phyloP scores from a whole-genome alignment of 805 yeast species.

The Saccharomycopsis sp. region DNA sequence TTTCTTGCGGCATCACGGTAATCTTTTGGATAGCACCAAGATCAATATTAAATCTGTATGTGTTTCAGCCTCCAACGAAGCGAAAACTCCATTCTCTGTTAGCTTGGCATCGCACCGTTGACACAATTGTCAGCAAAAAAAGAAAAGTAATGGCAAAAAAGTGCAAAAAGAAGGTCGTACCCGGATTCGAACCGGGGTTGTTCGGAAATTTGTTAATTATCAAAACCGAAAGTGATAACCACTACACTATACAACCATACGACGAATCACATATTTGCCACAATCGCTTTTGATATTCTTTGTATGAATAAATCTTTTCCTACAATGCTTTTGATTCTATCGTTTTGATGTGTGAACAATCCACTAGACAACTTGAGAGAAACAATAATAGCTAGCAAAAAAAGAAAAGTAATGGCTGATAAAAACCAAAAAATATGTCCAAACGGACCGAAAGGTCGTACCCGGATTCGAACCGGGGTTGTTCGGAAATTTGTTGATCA shows the following conservation, averaged over 20 bases:
- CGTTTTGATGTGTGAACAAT: no score
- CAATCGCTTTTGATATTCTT: no score
- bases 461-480: conserved; percentile 88
- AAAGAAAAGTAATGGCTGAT: not conserved
- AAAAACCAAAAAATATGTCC: conserved; percentile 23
- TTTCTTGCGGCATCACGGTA: no score
- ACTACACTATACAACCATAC: conserved; percentile 50
- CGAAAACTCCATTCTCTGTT: no score
- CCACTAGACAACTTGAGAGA: no score
- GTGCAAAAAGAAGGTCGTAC: conserved; percentile 52
- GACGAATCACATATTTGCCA: no score
- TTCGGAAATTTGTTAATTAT: conserved; percentile 32
- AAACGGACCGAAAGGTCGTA: no score
- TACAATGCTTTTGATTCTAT: no score
- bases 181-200: conserved; percentile 86
- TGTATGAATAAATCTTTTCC: no score
- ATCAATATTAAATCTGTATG: no score
- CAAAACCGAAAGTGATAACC: conserved; percentile 57
- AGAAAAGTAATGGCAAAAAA: not conserved
- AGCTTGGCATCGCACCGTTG: not conserved
- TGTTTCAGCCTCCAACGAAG: no score
- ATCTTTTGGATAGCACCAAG: no score
- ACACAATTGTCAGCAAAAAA: not conserved
- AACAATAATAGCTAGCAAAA: not conserved
- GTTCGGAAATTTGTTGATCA: conserved; percentile 33